phyloP scores from a whole-genome alignment of 1,284 basidiomycete species.

The Mycena citricolor region DNA sequence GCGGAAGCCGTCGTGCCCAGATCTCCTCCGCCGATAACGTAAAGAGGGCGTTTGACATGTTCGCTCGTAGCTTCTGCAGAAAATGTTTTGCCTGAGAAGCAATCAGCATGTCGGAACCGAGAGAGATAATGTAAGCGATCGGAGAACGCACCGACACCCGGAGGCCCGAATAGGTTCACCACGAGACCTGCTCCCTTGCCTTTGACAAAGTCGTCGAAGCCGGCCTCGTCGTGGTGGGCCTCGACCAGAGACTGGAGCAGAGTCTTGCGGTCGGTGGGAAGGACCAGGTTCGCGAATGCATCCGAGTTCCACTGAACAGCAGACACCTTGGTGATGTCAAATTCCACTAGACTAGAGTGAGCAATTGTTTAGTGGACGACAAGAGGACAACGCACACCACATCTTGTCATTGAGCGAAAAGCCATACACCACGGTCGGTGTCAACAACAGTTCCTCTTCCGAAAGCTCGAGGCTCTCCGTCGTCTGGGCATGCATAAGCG shows the following conservation, averaged over 20 bases:
- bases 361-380: background rate
- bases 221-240: constrained; percentile 50
- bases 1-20: constrained; percentile 49
- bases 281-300: constrained; percentile 57
- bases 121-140: background rate
- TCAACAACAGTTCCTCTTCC: constrained; percentile 54
- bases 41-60: constrained; percentile 56
- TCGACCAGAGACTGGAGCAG: constrained; percentile 58
- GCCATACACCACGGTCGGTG: constrained; percentile 55
- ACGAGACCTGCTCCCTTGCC: constrained; percentile 63
- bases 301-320: constrained; percentile 59
- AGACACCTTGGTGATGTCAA: constrained; percentile 49
- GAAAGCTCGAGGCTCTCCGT: constrained; percentile 36
- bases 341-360: constrained; percentile 47
- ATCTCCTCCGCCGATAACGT: constrained; percentile 58
- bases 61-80: constrained; percentile 64
- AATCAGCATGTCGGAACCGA: too few species aligned
- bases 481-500: constrained; percentile 27
- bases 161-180: constrained; percentile 60
- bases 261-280: constrained; percentile 49
- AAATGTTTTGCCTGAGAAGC: constrained; percentile 45
- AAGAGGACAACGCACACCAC: constrained; percentile 46
- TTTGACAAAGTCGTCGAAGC: constrained; percentile 62
- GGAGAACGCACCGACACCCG: constrained; percentile 50
- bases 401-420: constrained; percentile 59